Percentiles rank a stretch among this genome's conserved stretches.
Conservation (phyloP, 768 basidiomycete genomes). For the Boletus rubropictus region DNA sequence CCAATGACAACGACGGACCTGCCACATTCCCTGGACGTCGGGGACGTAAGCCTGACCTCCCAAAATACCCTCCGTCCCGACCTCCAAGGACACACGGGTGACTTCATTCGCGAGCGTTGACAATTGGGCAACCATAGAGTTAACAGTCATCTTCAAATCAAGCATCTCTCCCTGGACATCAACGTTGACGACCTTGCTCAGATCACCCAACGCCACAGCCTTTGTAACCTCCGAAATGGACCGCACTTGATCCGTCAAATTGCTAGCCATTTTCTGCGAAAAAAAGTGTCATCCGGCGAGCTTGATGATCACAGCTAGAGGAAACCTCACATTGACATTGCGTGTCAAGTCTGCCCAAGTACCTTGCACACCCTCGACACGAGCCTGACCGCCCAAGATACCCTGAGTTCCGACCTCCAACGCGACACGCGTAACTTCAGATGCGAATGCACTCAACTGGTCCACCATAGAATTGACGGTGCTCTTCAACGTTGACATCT, state of each 20-base stretch:
- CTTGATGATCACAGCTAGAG: background rate
- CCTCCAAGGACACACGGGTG: conserved; percentile 88
- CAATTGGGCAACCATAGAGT: conserved; percentile 70
- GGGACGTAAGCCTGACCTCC: conserved; percentile 90
- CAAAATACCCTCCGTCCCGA: conserved; percentile 88
- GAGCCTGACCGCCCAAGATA: conserved; percentile 86
- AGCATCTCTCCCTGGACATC: conserved; percentile 95
- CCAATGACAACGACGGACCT: conserved; percentile 39
- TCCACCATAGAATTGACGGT: conserved; percentile 96
- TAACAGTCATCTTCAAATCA: conserved; percentile 74
- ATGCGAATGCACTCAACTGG: conserved; percentile 79
- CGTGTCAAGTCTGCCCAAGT: conserved; percentile 89
- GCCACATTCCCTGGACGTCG: conserved; percentile 95
- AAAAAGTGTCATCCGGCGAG: background rate
- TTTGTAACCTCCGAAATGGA: conserved; percentile 85
- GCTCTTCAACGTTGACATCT: conserved; percentile 78
- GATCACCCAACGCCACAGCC: conserved; percentile 76
- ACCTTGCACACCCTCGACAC: conserved; percentile 85
- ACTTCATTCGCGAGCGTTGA: conserved; percentile 75
- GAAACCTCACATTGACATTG: conserved; percentile 71
- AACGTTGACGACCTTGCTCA: conserved; percentile 80
- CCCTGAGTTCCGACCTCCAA: conserved; percentile 88
- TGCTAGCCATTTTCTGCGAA: conserved; percentile 79
- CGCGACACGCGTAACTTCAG: conserved; percentile 77
- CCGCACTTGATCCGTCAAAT: conserved; percentile 81